Base-by-base conservation (phyloP, 202 grass and related monocot species). In the Carex sylvatica region DNA sequence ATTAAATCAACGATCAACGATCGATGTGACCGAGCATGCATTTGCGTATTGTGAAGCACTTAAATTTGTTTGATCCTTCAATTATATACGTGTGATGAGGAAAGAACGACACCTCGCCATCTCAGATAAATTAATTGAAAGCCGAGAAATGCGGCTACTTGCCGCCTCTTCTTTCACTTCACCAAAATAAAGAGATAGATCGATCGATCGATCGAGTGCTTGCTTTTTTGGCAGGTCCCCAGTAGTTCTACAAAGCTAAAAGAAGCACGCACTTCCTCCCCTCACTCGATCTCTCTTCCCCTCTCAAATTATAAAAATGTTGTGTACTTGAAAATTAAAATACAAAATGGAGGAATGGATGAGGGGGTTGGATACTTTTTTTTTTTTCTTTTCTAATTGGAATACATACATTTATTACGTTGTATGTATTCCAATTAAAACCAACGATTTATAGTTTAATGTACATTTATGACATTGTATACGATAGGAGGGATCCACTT, bases 121-220 rank as follows among this genome's bases (percentile, higher is more conserved):
- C 61, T 81, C 42, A 46, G 23, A 66, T n/a, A 18, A 5, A 72
- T 75, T 66, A 5, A 72, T 75, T 66, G 42, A 82, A 86, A 82
- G 85, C 78, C 85, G 85, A 82, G 59, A 86, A 86, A 82, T 86
- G 78, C 85, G 79, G 78, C 85, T 82, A 36, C 78, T 82, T 82
- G 85, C 78, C 35, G 36, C 84, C 56, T 86, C 84, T 81, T 86
- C 84, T 86, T 75, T 82, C 67, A 61, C 6, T 86, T 76, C 78
- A 82, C 8, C 60, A 30, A 82, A 63, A 80, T 70, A 40, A 80
- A 80, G 51, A 12, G 46, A 49, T 47, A 9, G 28, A 49, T 47
- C 44, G 2, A 69, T 9, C 12, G 19, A 49, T 47, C 44, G 28
- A 49, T 47, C 44, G 2, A 69, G 16, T 22, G 19, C n/a, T 49